Evolutionary conservation across 202 grass and related monocot species (phyloP), one percentile per base, ranked within the genome.

Genomic region (Miscanthus sacchariflorus): DNA sequence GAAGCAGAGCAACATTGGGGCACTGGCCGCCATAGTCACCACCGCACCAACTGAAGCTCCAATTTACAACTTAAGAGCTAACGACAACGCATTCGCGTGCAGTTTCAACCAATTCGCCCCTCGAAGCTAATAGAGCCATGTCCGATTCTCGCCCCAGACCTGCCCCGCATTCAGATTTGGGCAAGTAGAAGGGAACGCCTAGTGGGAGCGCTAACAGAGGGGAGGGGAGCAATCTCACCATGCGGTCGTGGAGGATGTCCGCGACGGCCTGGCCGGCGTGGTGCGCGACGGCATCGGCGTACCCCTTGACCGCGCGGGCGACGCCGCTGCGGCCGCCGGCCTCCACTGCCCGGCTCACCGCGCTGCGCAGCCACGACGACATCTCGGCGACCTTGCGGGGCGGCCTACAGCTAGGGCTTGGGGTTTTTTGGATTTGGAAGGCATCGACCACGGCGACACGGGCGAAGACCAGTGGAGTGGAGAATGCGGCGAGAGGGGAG

Each of bases 231-330:
- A 28, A 64, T 71, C 85, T 86, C 81, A 99, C 97, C 82, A 93
- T 89, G 71, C 91, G 90, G 81, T 97, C 94, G 82, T 97, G 97
- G 33, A 99, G 87, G 74, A 97, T 95, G 38, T 95, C 97, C 27
- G 92, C 90, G 14, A 99, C 92, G 33, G 94, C 97, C 91, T 96
- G 97, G 33, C 97, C 97, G 43, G 97, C 96, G 85, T 99, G 96
- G 81, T 99, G 92, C 33, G 91, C 96, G 83, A 96, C 96, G 78
- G 92, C 90, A 59, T 93, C 96, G 27, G 96, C 97, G 88, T 97
- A 99, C 10, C 91, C 95, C 80, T 82, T 93, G 79, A 99, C 97
- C 40, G 93, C 93, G 75, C 97, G 94, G 54, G 97, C 92, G 77
- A 99, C 84, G 86, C 85, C 91, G 89, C 91, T 96, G 45, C 90